A percentile compares a stretch with the other conserved stretches of the same genome.
phyloP scores from a whole-genome alignment of 257 asterid genomes.

The Schizonepeta tenuifolia region DNA sequence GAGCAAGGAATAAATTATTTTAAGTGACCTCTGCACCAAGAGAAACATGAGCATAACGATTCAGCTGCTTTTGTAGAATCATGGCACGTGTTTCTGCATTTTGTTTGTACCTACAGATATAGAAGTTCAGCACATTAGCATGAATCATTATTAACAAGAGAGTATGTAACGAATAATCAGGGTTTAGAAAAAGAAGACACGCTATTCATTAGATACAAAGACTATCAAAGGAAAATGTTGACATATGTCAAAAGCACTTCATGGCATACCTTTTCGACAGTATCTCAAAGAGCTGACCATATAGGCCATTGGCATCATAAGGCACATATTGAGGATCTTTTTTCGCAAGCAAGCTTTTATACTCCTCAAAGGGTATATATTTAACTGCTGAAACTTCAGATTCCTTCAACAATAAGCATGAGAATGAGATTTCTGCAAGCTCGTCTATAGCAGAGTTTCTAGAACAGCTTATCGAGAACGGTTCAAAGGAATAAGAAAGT shows the following conservation, averaged over 20 bases:
- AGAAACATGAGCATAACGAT: conserved; percentile 81
- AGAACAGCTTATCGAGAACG: conserved; percentile 21
- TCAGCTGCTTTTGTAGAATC: conserved; percentile 76
- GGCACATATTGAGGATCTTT: conserved; percentile 82
- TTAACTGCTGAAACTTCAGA: conserved; percentile 98
- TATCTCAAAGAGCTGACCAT: conserved; percentile 80
- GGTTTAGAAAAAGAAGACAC: conserved; percentile 13
- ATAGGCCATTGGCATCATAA: conserved; percentile 73
- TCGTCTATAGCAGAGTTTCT: conserved; percentile 18
- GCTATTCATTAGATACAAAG: conserved; percentile 17
- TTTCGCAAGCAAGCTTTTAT: conserved; percentile 69
- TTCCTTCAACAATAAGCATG: conserved; percentile 58
- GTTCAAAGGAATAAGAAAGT: neutral
- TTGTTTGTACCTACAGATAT: conserved; percentile 68
- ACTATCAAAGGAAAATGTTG: conserved; percentile 23
- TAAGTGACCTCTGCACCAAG: conserved; percentile 79
- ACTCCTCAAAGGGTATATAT: conserved; percentile 74
- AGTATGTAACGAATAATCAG: neutral
- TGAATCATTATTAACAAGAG: conserved; percentile 14
- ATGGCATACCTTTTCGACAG: conserved; percentile 69
- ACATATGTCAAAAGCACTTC: conserved; percentile 22
- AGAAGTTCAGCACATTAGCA: conserved; percentile 29
- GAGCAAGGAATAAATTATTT: neutral
- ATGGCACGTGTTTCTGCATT: conserved; percentile 62
- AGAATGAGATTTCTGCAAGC: conserved; percentile 31